Evolutionary conservation across 129 eudicot genomes (phyloP), one percentile per base, ranked within the genome.

Genomic region (Pittosporum tobira): DNA sequence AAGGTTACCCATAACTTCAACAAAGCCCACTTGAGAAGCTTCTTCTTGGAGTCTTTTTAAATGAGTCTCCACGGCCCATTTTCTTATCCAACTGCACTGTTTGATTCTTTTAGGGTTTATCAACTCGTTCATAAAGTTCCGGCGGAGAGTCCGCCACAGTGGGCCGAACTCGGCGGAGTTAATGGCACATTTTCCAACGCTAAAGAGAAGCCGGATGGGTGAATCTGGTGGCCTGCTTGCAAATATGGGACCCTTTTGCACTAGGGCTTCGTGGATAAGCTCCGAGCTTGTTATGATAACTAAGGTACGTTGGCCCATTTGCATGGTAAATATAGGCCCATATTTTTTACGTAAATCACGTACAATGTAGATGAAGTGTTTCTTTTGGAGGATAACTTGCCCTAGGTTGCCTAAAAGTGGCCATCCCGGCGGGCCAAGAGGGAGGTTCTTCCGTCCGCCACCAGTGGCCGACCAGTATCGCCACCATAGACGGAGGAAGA

Each of bases 371-470:
- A 91, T 91, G 75, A 91, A 91, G 21, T 77, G 90, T 19, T 85
- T 79, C 27, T 77, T 73, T 45, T 91, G 90, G 66, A 91, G 81
- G 66, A 91, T 69, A 38, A 91, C 98, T 38, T 91, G 98, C 66
- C 75, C 77, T 0, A 91, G 68, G 72, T 91, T 91, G 24, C 98
- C 98, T 0, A 91, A 79, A 11, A 91, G 51, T 50, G 98, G 98
- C 98, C 98, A 91, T 0, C 98, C 95, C 8, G 90, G 98, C 20
- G 96, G 95, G 23, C 95, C 96, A 15, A 96, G 94, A 8, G 98
- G 98, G 37, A 91, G 88, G 62, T 76, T 86, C 46, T 55, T 72
- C 16, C 34, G 20, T 16, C 42, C 65, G 0, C 71, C 66, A 30
- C 67, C 61, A 51, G 71, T 57, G 36, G 23, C 51, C 29, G 83